Evolutionary conservation across 2,329 filamentous ascomycete species (phyloP).

Genomic region (Arthrobotrys sphaeroides): DNA sequence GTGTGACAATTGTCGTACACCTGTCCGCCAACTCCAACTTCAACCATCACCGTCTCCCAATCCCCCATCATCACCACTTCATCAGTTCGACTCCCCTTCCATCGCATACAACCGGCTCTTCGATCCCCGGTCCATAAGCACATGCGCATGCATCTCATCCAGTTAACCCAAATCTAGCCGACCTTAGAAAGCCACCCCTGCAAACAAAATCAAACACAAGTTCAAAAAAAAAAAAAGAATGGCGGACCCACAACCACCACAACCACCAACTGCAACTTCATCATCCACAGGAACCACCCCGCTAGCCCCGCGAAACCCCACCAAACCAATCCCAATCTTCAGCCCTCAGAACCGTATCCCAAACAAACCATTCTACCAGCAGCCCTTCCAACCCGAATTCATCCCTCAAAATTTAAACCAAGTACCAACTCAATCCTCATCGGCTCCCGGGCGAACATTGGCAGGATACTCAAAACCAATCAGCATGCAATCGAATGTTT

Average conservation of each 20-base stretch:
- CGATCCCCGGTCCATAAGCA: neutral
- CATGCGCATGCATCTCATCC: neutral
- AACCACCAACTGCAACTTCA: neutral
- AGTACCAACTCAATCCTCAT: no score
- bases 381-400: neutral
- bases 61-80: no score
- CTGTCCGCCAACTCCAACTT: no score
- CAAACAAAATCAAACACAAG: neutral
- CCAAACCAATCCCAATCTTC: neutral
- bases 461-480: neutral
- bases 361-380: neutral
- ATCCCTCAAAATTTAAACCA: neutral
- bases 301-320: neutral
- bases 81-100: neutral
- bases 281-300: neutral
- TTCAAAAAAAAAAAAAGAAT: neutral
- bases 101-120: constrained; percentile 9
- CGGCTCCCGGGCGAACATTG: no score
- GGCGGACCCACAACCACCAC: neutral
- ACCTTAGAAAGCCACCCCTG: neutral
- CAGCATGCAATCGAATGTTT: constrained; percentile 2
- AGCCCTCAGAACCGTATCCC: neutral
- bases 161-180: no score
- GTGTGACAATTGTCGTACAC: no score
- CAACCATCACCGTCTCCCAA: no score